Conservation (phyloP, 2,329 filamentous ascomycete species). For the Pyricularia sp. region DNA sequence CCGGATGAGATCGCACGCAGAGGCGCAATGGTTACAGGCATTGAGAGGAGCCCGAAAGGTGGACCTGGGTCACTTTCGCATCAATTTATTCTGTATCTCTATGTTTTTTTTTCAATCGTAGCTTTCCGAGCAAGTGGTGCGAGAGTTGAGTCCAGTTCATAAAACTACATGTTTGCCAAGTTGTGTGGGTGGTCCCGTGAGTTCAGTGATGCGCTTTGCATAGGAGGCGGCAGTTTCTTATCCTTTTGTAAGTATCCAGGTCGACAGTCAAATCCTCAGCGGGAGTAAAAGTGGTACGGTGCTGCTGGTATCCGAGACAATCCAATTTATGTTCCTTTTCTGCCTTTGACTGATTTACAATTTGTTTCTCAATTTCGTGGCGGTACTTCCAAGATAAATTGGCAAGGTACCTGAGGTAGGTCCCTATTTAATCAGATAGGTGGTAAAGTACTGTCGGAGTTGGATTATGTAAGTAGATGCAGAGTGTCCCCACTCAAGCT, state of each 20-base stretch:
- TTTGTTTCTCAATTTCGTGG: too few species aligned
- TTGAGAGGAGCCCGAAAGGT: neutral
- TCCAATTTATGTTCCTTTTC: neutral
- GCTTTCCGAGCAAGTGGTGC: neutral
- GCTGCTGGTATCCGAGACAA: too few species aligned
- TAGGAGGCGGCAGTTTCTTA: neutral
- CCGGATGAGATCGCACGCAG: neutral
- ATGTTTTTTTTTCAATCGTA: neutral
- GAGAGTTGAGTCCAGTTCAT: neutral
- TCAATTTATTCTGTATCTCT: neutral
- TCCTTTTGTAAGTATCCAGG: neutral
- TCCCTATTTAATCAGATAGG: too few species aligned
- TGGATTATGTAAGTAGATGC: neutral
- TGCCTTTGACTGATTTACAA: neutral
- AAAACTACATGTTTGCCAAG: neutral
- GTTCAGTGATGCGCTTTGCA: neutral
- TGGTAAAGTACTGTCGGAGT: too few species aligned
- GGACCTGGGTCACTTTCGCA: neutral
- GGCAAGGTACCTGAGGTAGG: too few species aligned
- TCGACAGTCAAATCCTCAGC: neutral
- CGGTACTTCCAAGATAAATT: too few species aligned
- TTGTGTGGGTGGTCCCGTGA: neutral
- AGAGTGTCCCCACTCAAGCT: neutral
- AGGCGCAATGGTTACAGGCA: neutral
- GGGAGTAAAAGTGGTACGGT: too few species aligned